A percentile compares a stretch with the other conserved stretches of the same genome.
Conservation (phyloP, 495 filamentous ascomycete genomes). For the Podospora pseudoanserina region DNA sequence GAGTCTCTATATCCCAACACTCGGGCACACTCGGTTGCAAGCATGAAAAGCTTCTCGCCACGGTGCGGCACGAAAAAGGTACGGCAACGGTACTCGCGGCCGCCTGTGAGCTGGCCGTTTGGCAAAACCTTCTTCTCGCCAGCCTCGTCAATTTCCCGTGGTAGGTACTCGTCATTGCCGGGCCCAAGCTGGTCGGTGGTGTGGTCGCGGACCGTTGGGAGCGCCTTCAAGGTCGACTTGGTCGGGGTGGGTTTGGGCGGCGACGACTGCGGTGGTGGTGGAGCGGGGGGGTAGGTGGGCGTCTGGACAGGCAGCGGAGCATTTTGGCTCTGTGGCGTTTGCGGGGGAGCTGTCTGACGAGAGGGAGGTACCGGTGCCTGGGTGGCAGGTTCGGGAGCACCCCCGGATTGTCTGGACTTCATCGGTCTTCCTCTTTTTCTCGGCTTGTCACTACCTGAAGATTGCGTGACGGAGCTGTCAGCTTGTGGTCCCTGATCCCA, state of each 20-base stretch:
- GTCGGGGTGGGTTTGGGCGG: slow-evolving; percentile 82
- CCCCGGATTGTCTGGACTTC: slow-evolving; percentile 52
- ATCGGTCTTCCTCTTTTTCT: slow-evolving; percentile 86
- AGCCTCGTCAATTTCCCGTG: slow-evolving; percentile 85
- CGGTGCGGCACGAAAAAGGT: slow-evolving; percentile 90
- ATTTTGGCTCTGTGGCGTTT: slow-evolving; percentile 76
- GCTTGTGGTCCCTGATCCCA: slow-evolving; percentile 32
- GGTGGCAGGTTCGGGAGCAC: slow-evolving; percentile 45
- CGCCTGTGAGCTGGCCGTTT: slow-evolving; percentile 75
- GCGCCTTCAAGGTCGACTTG: slow-evolving; percentile 85
- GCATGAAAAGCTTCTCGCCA: slow-evolving; percentile 94
- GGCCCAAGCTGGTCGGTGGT: slow-evolving; percentile 93
- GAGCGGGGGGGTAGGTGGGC: slow-evolving; percentile 32
- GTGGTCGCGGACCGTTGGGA: slow-evolving; percentile 94
- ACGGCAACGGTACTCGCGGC: slow-evolving; percentile 84
- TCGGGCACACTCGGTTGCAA: slow-evolving; percentile 94
- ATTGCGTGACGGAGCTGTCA: slow-evolving; percentile 35
- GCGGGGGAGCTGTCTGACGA: slow-evolving; percentile 51
- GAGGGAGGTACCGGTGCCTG: slow-evolving; percentile 44
- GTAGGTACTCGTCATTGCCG: slow-evolving; percentile 94
- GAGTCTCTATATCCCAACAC: slow-evolving; percentile 95
- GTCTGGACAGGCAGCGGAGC: slow-evolving; percentile 61
- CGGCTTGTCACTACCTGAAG: slow-evolving; percentile 57
- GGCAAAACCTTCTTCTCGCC: slow-evolving; percentile 90
- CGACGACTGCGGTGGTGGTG: slow-evolving; percentile 63